Conservation (phyloP, 2,329 filamentous ascomycete genomes). For the Alternaria sp. region DNA sequence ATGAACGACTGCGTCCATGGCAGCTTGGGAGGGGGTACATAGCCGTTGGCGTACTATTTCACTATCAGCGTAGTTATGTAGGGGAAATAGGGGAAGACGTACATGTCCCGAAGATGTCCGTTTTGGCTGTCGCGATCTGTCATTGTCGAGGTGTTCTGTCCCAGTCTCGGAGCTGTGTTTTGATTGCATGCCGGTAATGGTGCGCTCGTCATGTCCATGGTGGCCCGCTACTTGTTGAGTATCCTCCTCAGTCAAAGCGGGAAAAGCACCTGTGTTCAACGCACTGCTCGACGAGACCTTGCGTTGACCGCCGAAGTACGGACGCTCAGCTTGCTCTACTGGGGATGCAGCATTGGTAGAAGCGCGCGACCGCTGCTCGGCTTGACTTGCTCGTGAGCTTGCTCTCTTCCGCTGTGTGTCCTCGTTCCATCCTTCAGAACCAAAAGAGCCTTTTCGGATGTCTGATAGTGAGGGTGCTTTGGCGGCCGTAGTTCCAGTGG, state of each 20-base stretch:
- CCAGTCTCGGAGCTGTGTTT: constrained; percentile 32
- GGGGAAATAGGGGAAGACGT: constrained; percentile 5
- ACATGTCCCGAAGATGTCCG: constrained; percentile 31
- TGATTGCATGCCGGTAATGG: constrained; percentile 12
- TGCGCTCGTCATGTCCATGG: constrained; percentile 24
- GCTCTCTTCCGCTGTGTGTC: constrained; percentile 40
- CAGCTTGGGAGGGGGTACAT: constrained; percentile 55
- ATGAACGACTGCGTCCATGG: constrained; percentile 66
- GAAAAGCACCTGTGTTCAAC: constrained; percentile 39
- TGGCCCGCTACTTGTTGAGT: constrained; percentile 13
- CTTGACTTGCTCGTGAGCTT: constrained; percentile 38
- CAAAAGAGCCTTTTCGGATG: constrained; percentile 52
- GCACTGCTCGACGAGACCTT: constrained; percentile 27
- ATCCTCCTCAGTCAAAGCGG: constrained; percentile 43
- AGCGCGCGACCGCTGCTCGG: constrained; percentile 26
- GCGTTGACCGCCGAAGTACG: constrained; percentile 4
- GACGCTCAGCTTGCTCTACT: constrained; percentile 19
- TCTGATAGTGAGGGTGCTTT: constrained; percentile 56
- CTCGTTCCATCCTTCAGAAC: constrained; percentile 46
- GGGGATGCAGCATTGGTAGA: constrained; percentile 14
- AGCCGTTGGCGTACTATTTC: constrained; percentile 51
- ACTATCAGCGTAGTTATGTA: neutral
- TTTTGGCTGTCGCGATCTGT: constrained; percentile 23
- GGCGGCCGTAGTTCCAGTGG: constrained; percentile 53
- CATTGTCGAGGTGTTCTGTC: constrained; percentile 26